Evolutionary conservation across 2,329 filamentous ascomycete species (phyloP), one percentile per base, ranked within the genome.

Genomic region (Neopestalotiopsis rosae): DNA sequence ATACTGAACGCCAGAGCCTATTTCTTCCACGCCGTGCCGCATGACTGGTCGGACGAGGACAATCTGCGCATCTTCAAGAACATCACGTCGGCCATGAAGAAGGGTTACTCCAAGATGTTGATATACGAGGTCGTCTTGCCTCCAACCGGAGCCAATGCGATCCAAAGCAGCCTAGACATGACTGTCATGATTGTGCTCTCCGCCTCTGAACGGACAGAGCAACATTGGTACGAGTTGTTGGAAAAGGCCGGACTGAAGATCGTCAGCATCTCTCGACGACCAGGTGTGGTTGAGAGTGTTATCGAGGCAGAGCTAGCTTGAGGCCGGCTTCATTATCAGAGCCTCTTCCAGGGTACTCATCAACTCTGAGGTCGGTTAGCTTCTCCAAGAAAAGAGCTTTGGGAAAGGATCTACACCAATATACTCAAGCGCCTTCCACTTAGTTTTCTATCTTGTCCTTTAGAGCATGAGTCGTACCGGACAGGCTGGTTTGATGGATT

Each of bases 11-110:
- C 76, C 28, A 76, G 76, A 2, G 75, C 74, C 1, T 81, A 81
- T 66, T 80, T 75, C 69, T 70, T 79, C 10, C 72, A 77, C 49
- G 74, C 71, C 1, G 73, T 84, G 17, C 75, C 84, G 10, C 81
- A 84, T 52, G 81, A 84, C 69, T 84, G 79, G 80, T 74, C 78
- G 0, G 79, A 84, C 64, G 72, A 72, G 10, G 72, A 77, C 20
- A 76, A 76, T 0, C 24, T 70, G 4, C 57, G 70, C 17, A 82
- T 83, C 38, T 68, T 84, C 10, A 69, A 70, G 24, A 74, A 81
- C 10, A 67, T 69, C 1, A 84, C 89, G 24, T 88, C 90, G 72
- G 86, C 81, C 2, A 89, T 89, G 83, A 90, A 90, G 38, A 73
- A 68, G 61, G 75, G 79, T 62, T 79, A 82, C 69, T 82, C 80